A percentile compares a stretch with the other conserved stretches of the same genome.
Evolutionary conservation across 805 yeast genomes (phyloP).

Genomic region (Candida manassasensis): DNA sequence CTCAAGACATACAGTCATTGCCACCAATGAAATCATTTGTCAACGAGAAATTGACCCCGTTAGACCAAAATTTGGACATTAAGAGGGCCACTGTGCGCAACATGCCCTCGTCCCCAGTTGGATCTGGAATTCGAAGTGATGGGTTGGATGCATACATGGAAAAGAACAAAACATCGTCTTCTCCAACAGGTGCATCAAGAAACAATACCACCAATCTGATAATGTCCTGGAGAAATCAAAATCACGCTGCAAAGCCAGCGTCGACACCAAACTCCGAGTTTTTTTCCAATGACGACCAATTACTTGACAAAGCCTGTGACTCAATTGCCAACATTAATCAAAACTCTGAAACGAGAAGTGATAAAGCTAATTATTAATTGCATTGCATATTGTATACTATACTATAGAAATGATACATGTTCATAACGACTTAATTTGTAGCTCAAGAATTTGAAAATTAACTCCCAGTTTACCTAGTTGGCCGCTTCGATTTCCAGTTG

Average conservation of each 20-base stretch:
- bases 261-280: slow-evolving; percentile 27
- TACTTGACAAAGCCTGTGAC: neutral
- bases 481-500: too few species aligned
- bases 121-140: slow-evolving; percentile 14
- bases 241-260: slow-evolving; percentile 9
- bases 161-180: slow-evolving; percentile 22
- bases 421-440: too few species aligned
- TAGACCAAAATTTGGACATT: slow-evolving; percentile 13
- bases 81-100: slow-evolving; percentile 22
- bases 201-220: slow-evolving; percentile 32
- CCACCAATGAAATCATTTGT: slow-evolving; percentile 30
- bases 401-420: slow-evolving; percentile 3
- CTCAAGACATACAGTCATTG: slow-evolving; percentile 12
- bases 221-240: slow-evolving; percentile 19
- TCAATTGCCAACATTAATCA: neutral
- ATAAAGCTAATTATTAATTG: slow-evolving; percentile 1
- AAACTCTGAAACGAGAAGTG: neutral
- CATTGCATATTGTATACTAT: slow-evolving; percentile 5
- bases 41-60: slow-evolving; percentile 21
- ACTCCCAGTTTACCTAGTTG: too few species aligned
- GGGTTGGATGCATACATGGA: slow-evolving; percentile 2
- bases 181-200: slow-evolving; percentile 30
- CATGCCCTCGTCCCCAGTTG: slow-evolving; percentile 40
- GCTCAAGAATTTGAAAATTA: too few species aligned
- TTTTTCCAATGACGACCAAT: slow-evolving; percentile 15